phyloP scores from a whole-genome alignment of 1,284 basidiomycete species.

The Stereum hirsutum region DNA sequence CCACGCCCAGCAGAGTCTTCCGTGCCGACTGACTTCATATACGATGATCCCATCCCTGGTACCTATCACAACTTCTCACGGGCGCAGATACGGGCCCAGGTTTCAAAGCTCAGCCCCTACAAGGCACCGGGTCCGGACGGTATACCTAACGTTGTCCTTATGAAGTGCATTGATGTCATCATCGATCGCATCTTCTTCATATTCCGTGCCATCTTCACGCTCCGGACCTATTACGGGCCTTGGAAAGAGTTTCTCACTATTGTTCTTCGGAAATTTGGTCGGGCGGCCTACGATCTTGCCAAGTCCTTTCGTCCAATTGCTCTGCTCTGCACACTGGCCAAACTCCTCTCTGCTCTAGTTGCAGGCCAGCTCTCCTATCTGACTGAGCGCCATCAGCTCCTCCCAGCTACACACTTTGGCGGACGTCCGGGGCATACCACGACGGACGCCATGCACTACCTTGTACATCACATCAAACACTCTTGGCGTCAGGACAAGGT shows the following conservation, averaged over 20 bases:
- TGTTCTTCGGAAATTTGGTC: conserved; percentile 29
- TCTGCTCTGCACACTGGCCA: conserved; percentile 25
- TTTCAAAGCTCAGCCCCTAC: conserved; percentile 14
- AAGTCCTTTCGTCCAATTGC: conserved; percentile 31
- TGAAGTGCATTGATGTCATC: conserved; percentile 16
- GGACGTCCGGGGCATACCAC: conserved; percentile 22
- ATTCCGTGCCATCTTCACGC: conserved; percentile 19
- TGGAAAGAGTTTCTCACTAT: conserved; percentile 25
- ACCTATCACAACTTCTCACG: conserved; percentile 14
- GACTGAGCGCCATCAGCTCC: conserved; percentile 13
- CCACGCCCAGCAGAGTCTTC: conserved; percentile 7
- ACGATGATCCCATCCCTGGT: conserved; percentile 16
- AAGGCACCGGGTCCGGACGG: conserved; percentile 28
- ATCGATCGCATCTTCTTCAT: conserved; percentile 17
- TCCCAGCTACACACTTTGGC: conserved; percentile 24
- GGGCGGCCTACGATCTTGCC: conserved; percentile 23
- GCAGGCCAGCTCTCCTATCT: conserved; percentile 16
- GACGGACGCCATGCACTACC: conserved; percentile 23
- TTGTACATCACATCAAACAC: conserved; percentile 18
- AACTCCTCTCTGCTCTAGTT: conserved; percentile 20
- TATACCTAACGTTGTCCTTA: conserved; percentile 25
- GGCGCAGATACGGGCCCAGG: conserved; percentile 13
- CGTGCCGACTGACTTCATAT: conserved; percentile 7
- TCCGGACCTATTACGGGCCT: conserved; percentile 18
- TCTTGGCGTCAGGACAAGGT: conserved; percentile 5